Evolutionary conservation across 306 rosid genomes (phyloP), one percentile per base, ranked within the genome.

Genomic region (Datisca glomerata): DNA sequence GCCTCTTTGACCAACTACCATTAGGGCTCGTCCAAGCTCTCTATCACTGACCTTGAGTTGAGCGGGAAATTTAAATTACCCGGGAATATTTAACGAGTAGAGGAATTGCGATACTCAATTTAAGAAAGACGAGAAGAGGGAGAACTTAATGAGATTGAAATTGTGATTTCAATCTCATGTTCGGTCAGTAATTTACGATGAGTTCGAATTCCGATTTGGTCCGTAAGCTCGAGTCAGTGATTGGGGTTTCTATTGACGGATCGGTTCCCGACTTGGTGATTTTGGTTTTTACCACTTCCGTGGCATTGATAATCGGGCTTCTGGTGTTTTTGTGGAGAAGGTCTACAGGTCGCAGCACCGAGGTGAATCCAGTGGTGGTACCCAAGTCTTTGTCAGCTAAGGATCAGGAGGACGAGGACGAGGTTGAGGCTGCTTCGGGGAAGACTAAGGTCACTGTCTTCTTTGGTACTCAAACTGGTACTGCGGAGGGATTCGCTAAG

Each of bases 401-500:
- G 60, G 85, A 77, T 0, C 75, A 78, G 15, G 85, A 78, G 1
- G 85, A 78, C n/a, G n/a, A n/a, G n/a, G n/a, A n/a, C n/a, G 94
- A 83, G 21, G 41, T 48, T 24, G 86, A 83, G 24, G 62, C 63
- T 20, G 74, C 21, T 15, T 41, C 50, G 2, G 94, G 80, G 8
- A 84, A 79, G 71, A 66, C 65, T 13, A 76, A 70, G 74, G 83
- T 79, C 11, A 54, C 83, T 18, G 21, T 79, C 35, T 76, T 84
- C 61, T 84, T 67, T 29, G 92, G 94, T 17, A 84, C 94, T 70
- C 94, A 84, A 59, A 84, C 94, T 38, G 94, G 94, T 7, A 84
- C 92, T 8, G 92, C 94, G 1, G 94, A 84, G 45, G 86, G 92
- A n/a, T 84, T 84, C 45, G 83, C 94, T 11, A 84, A 84, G 92